Evolutionary conservation across 1,284 basidiomycete genomes (phyloP), one percentile per base, ranked within the genome.

Genomic region (Pseudozyma tsukubaensis): DNA sequence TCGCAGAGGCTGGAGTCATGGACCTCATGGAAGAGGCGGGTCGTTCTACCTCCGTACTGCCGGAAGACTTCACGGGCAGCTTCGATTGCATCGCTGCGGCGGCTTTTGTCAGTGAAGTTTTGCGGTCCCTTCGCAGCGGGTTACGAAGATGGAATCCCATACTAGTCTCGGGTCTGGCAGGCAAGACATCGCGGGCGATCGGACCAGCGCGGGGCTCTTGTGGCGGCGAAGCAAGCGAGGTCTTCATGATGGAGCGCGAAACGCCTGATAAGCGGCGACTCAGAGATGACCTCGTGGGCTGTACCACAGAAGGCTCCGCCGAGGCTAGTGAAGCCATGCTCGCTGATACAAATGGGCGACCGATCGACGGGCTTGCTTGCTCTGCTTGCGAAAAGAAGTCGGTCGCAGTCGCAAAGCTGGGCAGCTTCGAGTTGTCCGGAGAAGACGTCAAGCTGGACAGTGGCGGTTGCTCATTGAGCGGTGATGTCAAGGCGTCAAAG

Each of bases 401-500:
- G 13, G 47, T 39, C 6, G 59, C 59, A 5, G 66, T 69, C 16
- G 59, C 59, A 54, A 58, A 63, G 7, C 59, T 42, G 5, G 66
- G 66, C 19, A 69, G 45, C 19, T 59, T 18, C 18, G 66, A 62
- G 47, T 43, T 34, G 24, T 55, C 52, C 12, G 56, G 40, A 13
- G 55, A 68, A 12, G 47, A 42, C 9, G 24, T 50, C 11, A 51
- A 42, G 35, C 24, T 42, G 5, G 48, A 29, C 3, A 19, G 34
- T 3, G 62, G 47, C 5, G 62, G 62, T 19, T 50, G 50, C 29
- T 71, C 68, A 29, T 43, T 40, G 11, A 40, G 18, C 10, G 61
- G 62, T 2, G 62, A 71, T 2, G 62, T 62, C 39, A 71, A 48
- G 6, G 68, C 68, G 39, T 71, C 62, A 32, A 71, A 71, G 57